Conservation (phyloP, 2,329 filamentous ascomycete species). For the Lasiodiplodia citricola region DNA sequence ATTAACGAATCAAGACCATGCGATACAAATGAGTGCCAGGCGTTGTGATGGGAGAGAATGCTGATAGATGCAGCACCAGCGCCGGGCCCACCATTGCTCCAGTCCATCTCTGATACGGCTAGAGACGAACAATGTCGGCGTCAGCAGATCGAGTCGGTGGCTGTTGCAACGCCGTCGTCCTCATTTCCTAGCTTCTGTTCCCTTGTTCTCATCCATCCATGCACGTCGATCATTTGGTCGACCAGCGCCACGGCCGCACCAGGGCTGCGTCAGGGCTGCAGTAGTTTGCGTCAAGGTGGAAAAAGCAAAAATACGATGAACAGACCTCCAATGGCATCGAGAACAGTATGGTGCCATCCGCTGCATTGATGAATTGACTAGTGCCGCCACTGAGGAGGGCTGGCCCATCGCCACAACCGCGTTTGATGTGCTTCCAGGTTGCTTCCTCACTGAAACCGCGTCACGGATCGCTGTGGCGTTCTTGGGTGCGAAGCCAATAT, state of each 20-base stretch:
- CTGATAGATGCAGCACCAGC: background rate
- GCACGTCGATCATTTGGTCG: background rate
- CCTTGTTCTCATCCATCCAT: background rate
- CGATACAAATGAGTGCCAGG: background rate
- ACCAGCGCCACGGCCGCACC: background rate
- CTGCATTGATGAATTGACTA: background rate
- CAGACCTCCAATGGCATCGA: background rate
- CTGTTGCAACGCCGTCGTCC: background rate
- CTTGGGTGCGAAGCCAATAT: background rate
- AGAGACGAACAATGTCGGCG: background rate
- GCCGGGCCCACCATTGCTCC: background rate
- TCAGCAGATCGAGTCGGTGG: background rate
- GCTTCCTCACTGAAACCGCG: background rate
- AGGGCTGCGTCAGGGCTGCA: slow-evolving; percentile 10
- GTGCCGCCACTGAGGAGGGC: background rate
- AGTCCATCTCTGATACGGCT: background rate
- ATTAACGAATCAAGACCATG: slow-evolving; percentile 2
- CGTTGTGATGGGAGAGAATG: background rate
- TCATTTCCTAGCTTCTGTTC: background rate
- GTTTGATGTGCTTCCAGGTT: background rate
- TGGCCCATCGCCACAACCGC: background rate
- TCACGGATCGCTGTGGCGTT: background rate
- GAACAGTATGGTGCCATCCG: background rate
- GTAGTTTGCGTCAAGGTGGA: slow-evolving; percentile 10
- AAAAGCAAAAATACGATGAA: background rate